Base-by-base conservation (phyloP, 352 stramenopile genomes). In the Pythium dissimile region DNA sequence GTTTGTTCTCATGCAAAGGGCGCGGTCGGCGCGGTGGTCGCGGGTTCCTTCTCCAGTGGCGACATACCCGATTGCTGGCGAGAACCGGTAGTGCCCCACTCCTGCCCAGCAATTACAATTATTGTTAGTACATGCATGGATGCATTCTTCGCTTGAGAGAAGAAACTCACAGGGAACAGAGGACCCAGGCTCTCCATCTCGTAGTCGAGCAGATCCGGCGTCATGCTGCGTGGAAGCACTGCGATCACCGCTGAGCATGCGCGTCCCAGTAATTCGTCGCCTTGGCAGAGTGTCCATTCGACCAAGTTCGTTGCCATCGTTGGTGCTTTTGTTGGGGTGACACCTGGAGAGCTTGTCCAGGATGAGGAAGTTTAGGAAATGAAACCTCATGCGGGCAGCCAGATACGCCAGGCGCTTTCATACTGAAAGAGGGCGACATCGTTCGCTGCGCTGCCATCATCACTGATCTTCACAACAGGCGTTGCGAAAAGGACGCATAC, bases 101-200 rank as follows among this genome's bases (percentile, higher is more conserved):
- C 43, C 53, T 61, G n/a, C 2, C 32, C 21, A 7, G 20, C 3
- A 31, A 49, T 0, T 34, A 9, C 4, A 15, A 20, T 42, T 44
- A 39, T 13, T n/a, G 9, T 5, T 32, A 2, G 28, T 48, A 20
- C 42, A 35, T 21, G n/a, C 8, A n/a, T 21, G 16, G 18, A 24
- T 50, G 9, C 21, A n/a, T 35, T 24, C 3, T 23, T 10, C 3
- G 16, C 44, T 30, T 34, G 23, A 7, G 23, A 5, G 5, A 9
- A 23, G 10, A 5, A 1, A 34, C 50, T 31, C 18, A 61, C 55
- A 3, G 55, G 55, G 8, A 57, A 28, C 3, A 57, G 46, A 6
- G 48, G 27, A n/a, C 55, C 55, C 7, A 64, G 55, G 31, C 51
- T 47, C 10, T 56, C 27, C 28, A 62, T 28, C 10, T 57, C 26